Base-by-base conservation (phyloP, 2,329 filamentous ascomycete species). In the Tolypocladium sp. region DNA sequence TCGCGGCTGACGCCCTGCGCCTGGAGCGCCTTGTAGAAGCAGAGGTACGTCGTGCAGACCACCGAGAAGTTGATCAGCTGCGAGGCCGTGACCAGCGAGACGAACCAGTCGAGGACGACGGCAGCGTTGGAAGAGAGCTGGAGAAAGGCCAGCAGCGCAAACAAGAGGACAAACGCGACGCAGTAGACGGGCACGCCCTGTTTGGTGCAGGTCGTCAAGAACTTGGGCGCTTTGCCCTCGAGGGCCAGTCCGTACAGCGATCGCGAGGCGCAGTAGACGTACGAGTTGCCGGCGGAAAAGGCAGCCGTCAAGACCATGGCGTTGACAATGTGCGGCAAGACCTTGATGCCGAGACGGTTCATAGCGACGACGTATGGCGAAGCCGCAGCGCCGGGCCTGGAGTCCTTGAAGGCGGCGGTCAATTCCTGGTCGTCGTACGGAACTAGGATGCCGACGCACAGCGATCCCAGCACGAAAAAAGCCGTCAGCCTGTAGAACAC, bases 401-500 rank as follows among this genome's bases (percentile, higher is more conserved):
- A 80, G 17, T 79, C 74, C 1, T 73, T 73, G 66, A 89, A 89
- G 0, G 86, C 87, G 6, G 77, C 79, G 2, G 74, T 79, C 65
- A 92, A 74, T 49, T 83, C 81, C 1, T 76, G 64, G 64, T 91
- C 87, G 61, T 91, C 79, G 70, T 88, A 87, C 1, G 90, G 82
- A 42, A 92, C 84, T 27, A 90, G 69, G 56, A 91, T 87, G 10
- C 89, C 88, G 5, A 91, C 85, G 25, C 82, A 84, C 2, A 94
- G 78, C 0, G 88, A 85, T 2, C 89, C 89, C 2, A 91, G 80
- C 44, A 91, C 82, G 73, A 92, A 92, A 71, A 93, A 92, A 2
- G 82, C 76, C 0, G 87, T 87, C 38, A 93, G 76, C 38, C 90
- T 86, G 71, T 90, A 92, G 71, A 92, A 92, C 1, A 92, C 89